Evolutionary conservation across 2,329 filamentous ascomycete species (phyloP).

Genomic region (Mycosphaerella sp.): DNA sequence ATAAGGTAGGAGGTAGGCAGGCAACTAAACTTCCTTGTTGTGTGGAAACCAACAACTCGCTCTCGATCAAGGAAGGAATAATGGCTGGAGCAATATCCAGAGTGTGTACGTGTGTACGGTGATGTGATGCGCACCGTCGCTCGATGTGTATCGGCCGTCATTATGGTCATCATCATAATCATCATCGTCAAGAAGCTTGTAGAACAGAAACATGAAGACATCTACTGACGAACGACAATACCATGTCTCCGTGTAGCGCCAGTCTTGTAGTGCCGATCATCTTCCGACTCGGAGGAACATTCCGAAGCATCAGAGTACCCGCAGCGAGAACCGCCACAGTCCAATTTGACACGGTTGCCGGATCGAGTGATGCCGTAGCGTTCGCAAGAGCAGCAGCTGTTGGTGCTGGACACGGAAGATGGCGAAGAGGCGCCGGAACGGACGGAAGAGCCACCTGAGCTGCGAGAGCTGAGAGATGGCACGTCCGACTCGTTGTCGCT

Average conservation of each 20-base stretch:
- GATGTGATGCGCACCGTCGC: background rate
- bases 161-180: conserved; percentile 1
- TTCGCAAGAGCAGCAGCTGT: conserved; percentile 75
- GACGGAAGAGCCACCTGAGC: conserved; percentile 36
- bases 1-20: no score
- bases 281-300: conserved; percentile 63
- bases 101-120: background rate
- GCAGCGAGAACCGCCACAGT: conserved; percentile 86
- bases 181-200: background rate
- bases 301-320: conserved; percentile 66
- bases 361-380: conserved; percentile 93
- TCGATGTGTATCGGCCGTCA: background rate
- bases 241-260: conserved; percentile 43
- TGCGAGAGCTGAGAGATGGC: conserved; percentile 58
- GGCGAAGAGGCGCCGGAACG: conserved; percentile 36
- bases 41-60: conserved; percentile 12
- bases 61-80: conserved; percentile 10
- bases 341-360: conserved; percentile 85
- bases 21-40: no score
- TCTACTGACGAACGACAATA: conserved; percentile 37
- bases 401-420: conserved; percentile 48
- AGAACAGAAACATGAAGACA: conserved; percentile 5
- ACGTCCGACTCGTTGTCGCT: conserved; percentile 41
- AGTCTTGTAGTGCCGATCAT: conserved; percentile 33
- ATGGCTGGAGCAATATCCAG: conserved; percentile 5